A percentile compares a stretch with the other conserved stretches of the same genome.
These are phyloP conservation scores for Citrus reticulata DNA, from an alignment of 345 rosid species.

Conservation along the genomic window DNA sequence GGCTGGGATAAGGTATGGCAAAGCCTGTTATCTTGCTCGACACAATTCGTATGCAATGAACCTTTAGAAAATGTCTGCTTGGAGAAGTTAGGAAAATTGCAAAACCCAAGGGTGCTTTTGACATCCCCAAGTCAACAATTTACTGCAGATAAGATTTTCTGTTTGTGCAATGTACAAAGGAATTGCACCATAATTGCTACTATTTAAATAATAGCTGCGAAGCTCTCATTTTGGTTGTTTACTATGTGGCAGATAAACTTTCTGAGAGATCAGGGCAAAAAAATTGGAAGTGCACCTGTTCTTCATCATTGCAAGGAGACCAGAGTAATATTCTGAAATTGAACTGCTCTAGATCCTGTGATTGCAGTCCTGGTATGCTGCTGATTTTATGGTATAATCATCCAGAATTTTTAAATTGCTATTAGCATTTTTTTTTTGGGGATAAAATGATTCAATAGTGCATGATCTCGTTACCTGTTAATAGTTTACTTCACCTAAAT, in stretches of 20 bases:
- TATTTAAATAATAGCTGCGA: not conserved
- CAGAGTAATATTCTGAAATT: conserved; percentile 42
- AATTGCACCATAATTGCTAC: not conserved
- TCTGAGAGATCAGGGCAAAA: conserved; percentile 37
- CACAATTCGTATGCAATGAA: not conserved
- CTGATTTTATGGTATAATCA: conserved; percentile 4
- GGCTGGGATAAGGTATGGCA: not conserved
- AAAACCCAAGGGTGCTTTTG: not conserved
- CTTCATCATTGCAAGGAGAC: conserved; percentile 37
- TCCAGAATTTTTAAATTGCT: not conserved
- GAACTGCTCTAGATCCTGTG: conserved; percentile 79
- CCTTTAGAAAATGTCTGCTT: not conserved
- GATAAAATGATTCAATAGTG: not conserved
- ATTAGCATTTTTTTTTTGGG: not conserved
- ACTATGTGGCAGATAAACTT: conserved; percentile 41
- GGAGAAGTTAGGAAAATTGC: not conserved
- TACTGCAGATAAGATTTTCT: not conserved
- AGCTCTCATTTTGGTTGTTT: conserved; percentile 6
- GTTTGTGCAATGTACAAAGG: not conserved
- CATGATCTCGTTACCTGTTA: not conserved
- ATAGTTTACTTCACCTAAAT: not conserved
- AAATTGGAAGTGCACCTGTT: conserved; percentile 76
- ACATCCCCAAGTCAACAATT: not conserved
- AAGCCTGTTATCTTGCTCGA: not conserved
- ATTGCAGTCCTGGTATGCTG: conserved; percentile 69